These are phyloP conservation scores for Penicillium arizonense DNA, from an alignment of 495 filamentous ascomycete species.

Conservation along the genomic window DNA sequence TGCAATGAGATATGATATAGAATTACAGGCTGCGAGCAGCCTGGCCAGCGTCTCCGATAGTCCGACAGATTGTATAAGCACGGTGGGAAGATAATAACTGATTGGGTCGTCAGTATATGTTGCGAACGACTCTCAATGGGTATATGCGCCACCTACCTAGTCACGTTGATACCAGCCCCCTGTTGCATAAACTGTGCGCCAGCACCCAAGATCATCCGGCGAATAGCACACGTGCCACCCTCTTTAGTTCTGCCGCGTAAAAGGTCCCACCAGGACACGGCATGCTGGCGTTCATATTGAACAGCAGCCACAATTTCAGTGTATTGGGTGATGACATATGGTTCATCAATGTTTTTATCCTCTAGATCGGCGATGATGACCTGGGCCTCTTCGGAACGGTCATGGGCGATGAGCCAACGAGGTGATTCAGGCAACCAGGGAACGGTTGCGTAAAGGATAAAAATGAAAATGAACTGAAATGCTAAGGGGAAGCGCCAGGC, in stretches of 20 bases:
- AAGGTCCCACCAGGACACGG: no score
- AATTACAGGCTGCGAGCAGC: conserved; percentile 42
- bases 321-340: conserved; percentile 35
- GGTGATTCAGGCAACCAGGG: conserved; percentile 48
- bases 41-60: conserved; percentile 37
- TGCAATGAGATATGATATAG: conserved; percentile 35
- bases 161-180: conserved; percentile 32
- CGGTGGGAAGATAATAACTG: conserved; percentile 37
- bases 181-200: conserved; percentile 49
- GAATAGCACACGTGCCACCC: conserved; percentile 13
- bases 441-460: conserved; percentile 39
- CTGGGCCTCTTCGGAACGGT: conserved; percentile 36
- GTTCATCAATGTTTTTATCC: conserved; percentile 34
- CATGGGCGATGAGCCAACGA: conserved; percentile 44
- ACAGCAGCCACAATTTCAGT: conserved; percentile 34
- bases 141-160: no score
- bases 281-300: conserved; percentile 31
- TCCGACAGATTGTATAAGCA: conserved; percentile 46
- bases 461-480: conserved; percentile 49
- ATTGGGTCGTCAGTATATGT: not conserved
- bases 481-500: conserved; percentile 47
- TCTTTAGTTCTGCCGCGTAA: no score
- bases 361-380: conserved; percentile 46
- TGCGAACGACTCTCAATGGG: no score
- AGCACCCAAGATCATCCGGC: conserved; percentile 40